phyloP scores from a whole-genome alignment of 2,329 filamentous ascomycete species.

The Cylindrodendrum hubeiense region DNA sequence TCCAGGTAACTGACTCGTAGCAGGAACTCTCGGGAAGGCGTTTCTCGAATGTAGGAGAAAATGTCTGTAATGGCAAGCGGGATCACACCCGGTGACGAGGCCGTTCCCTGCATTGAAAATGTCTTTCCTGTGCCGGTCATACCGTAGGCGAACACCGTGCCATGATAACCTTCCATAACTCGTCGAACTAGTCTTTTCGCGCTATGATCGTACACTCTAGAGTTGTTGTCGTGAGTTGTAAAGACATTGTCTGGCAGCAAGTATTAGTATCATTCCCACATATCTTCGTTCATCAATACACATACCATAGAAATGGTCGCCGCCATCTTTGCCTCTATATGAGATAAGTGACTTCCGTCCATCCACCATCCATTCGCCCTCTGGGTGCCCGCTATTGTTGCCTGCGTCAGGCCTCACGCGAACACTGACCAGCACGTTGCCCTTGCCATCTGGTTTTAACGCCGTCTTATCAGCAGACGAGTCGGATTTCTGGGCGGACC shows the following conservation, averaged over 20 bases:
- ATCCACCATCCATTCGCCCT: constrained; percentile 94
- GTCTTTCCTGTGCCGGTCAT: constrained; percentile 99
- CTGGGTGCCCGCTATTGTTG: constrained; percentile 70
- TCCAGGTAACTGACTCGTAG: constrained; percentile 97
- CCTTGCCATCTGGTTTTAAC: constrained; percentile 80
- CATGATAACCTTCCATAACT: constrained; percentile 99
- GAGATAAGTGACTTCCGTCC: constrained; percentile 84
- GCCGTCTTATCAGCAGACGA: constrained; percentile 57
- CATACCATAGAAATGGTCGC: constrained; percentile 92
- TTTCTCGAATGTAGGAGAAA: constrained; percentile 98
- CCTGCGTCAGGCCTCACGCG: constrained; percentile 87
- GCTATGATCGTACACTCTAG: constrained; percentile 92
- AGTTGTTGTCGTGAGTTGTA: constrained; percentile 91
- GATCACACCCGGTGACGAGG: constrained; percentile 94
- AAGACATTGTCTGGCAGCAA: constrained; percentile 88
- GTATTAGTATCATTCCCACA: constrained; percentile 32
- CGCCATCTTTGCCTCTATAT: constrained; percentile 89
- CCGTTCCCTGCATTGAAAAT: constrained; percentile 99
- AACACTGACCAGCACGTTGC: constrained; percentile 96
- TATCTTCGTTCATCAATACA: constrained; percentile 1
- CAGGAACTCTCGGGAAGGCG: constrained; percentile 92
- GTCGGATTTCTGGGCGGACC: constrained; percentile 50
- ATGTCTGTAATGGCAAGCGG: constrained; percentile 98
- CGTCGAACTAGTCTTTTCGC: constrained; percentile 94
- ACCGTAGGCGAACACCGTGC: constrained; percentile 97